Evolutionary conservation across 352 stramenopile species (phyloP), one percentile per base, ranked within the genome.

Genomic region (Pythium monospermum): DNA sequence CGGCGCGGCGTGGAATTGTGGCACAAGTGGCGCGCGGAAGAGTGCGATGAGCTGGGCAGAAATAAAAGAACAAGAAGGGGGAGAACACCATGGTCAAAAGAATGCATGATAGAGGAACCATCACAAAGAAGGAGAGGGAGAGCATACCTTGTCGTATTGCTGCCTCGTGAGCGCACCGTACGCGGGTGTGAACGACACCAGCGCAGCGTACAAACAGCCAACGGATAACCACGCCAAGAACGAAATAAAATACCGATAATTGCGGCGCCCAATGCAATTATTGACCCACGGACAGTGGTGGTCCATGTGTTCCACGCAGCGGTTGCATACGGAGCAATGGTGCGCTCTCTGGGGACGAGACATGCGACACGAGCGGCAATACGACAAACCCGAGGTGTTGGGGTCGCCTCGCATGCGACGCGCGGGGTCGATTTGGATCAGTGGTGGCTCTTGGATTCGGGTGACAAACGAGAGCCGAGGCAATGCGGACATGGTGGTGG

Each of bases 231-330:
- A 92, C 22, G 85, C 49, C 18, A 92, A 51, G 52, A 92, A 90
- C 10, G 61, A 70, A 51, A 85, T 78, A 58, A 92, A 92, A 44
- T 88, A 92, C 78, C 57, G 39, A 76, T 98, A 96, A 75, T 98
- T 99, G 56, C 88, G 78, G 61, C 96, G 94, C 31, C 94, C 96
- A 23, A 99, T 87, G 62, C 94, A 98, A 73, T 98, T 98, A 73
- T 98, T 98, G 18, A 98, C 80, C 94, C 94, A 99, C 8, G 93
- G 93, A 61, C 95, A 98, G 64, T 98, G 92, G 86, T 98, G 95
- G 71, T 99, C 96, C 93, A 99, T 98, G 68, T 97, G 94, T 53
- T 95, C 85, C 27, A 98, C 84, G 48, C 91, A 97, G 49, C 77
- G 60, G 45, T 83, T 71, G 71, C 91, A 98, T 27, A 97, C 71